Evolutionary conservation across 2,329 filamentous ascomycete genomes (phyloP), one percentile per base, ranked within the genome.

Genomic region (Penicillium fuscoglaucum): DNA sequence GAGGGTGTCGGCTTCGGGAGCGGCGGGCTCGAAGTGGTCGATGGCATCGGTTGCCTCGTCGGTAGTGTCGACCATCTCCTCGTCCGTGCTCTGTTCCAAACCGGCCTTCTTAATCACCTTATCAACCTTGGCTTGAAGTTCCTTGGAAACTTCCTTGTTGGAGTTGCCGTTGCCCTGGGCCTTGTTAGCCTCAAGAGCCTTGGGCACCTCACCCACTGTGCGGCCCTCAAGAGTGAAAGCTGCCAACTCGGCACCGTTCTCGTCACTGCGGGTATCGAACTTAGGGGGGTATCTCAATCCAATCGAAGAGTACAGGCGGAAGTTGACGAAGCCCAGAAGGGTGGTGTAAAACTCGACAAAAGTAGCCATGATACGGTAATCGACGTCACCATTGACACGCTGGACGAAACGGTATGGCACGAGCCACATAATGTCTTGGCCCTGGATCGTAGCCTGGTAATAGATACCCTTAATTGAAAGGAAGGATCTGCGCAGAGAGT

Each of bases 271-370:
- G 66, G 86, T 81, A 73, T 97, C 91, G 69, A 98, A 98, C 76
- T 92, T 96, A 61, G 95, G 95, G 19, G 95, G 95, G 73, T 99
- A 99, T 58, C 97, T 91, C 62, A 99, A 80, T 9, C 95, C 95
- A 63, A 96, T 82, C 0, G 90, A 88, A 1, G 92, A 96, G 80
- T 97, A 99, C 47, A 99, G 83, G 64, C 91, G 84, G 82, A 92
- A 99, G 82, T 99, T 97, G 78, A 98, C 87, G 71, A 99, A 99
- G 60, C 93, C 90, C 21, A 99, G 82, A 15, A 99, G 83, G 5
- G 93, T 98, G 70, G 96, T 96, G 82, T 99, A 99, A 76, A 99
- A 99, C 76, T 99, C 93, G 65, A 99, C 88, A 73, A 99, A 99
- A 5, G 95, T 99, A 59, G 91, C 93, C 95, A 99, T 99, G 78